Evolutionary conservation across 495 filamentous ascomycete genomes (phyloP).

Genomic region (Neurospora sp.): DNA sequence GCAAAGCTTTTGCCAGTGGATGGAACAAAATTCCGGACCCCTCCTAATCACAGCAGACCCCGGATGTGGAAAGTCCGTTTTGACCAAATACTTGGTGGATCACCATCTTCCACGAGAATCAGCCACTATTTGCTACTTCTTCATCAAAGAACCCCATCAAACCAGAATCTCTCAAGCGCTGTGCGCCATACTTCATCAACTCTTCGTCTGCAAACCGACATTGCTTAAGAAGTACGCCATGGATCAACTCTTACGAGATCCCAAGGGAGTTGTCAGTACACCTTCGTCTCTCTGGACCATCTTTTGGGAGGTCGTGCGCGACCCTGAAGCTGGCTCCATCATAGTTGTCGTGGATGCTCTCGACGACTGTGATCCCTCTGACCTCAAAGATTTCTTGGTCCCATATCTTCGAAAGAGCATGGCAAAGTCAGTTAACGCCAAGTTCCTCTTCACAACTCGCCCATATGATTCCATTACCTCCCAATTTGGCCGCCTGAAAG

Average conservation of each 20-base stretch:
- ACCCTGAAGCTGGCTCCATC: conserved; percentile 32
- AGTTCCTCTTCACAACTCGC: conserved; percentile 42
- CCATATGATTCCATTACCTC: conserved; percentile 31
- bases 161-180: conserved; percentile 29
- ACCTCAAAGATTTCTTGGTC: background rate
- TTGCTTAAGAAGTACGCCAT: conserved; percentile 24
- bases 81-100: conserved; percentile 37
- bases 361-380: conserved; percentile 23
- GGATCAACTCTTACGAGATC: conserved; percentile 13
- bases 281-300: conserved; percentile 34
- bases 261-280: conserved; percentile 15
- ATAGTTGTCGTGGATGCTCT: conserved; percentile 43
- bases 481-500: conserved; percentile 18
- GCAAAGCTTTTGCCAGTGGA: conserved; percentile 24
- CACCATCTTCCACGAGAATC: conserved; percentile 11
- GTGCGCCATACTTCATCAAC: conserved; percentile 37
- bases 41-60: conserved; percentile 46
- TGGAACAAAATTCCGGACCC: conserved; percentile 7
- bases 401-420: conserved; percentile 5
- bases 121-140: conserved; percentile 40
- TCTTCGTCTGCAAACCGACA: conserved; percentile 24
- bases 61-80: conserved; percentile 47
- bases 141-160: conserved; percentile 49
- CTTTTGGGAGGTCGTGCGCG: conserved; percentile 19
- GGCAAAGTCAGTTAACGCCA: conserved; percentile 16